Conservation (phyloP, 176 grass and related monocot genomes). For the Alloteropsis semialata region DNA sequence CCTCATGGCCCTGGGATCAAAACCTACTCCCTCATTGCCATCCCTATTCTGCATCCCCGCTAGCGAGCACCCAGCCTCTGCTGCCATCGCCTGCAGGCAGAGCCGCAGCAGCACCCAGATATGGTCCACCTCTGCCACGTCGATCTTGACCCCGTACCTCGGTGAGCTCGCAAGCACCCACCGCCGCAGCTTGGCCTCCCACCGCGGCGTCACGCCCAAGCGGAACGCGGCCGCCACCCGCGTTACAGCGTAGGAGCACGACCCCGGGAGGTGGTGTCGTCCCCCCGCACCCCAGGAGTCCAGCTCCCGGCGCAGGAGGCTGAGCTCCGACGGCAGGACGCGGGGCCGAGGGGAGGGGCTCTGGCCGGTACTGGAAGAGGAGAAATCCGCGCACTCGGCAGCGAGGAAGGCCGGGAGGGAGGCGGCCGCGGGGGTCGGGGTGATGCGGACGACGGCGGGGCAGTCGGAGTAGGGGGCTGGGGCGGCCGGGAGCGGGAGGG, state of each 20-base stretch:
- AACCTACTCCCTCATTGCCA: background rate
- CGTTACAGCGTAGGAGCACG: constrained; percentile 47
- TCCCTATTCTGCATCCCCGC: constrained; percentile 13
- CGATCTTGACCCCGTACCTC: constrained; percentile 53
- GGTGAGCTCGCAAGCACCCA: constrained; percentile 64
- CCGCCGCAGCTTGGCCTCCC: constrained; percentile 47
- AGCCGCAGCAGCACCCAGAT: constrained; percentile 61
- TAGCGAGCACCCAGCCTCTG: constrained; percentile 55
- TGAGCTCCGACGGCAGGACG: constrained; percentile 79
- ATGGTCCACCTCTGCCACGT: constrained; percentile 45
- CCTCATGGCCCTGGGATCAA: constrained; percentile 34
- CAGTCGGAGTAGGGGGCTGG: constrained; percentile 61
- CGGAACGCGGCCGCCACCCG: constrained; percentile 25
- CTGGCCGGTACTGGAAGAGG: background rate
- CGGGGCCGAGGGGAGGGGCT: background rate
- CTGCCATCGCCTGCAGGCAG: constrained; percentile 46
- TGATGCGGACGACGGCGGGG: constrained; percentile 53
- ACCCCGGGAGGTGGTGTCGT: constrained; percentile 11
- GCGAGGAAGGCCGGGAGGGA: constrained; percentile 62
- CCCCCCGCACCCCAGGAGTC: constrained; percentile 49
- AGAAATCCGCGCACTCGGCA: constrained; percentile 56
- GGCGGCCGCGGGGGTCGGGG: constrained; percentile 5
- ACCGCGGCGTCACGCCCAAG: background rate
- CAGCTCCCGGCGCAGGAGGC: constrained; percentile 58
- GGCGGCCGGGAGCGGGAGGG: constrained; percentile 27